A percentile compares a stretch with the other conserved stretches of the same genome.
These are phyloP conservation scores for Septoria petroselini DNA, from an alignment of 2,329 filamentous ascomycete genomes.

Conservation along the genomic window DNA sequence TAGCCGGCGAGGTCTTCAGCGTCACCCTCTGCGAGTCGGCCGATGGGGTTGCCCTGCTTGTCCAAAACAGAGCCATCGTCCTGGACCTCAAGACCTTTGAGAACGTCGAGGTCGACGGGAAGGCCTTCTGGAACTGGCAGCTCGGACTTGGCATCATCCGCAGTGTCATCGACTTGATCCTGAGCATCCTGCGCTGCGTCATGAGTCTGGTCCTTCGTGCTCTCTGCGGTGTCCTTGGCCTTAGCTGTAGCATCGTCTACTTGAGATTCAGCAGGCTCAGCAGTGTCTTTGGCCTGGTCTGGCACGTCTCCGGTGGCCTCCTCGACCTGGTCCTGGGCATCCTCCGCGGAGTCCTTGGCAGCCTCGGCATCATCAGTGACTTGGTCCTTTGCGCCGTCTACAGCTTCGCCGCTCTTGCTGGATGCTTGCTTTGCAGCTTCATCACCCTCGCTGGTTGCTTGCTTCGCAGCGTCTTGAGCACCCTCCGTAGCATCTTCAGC, in stretches of 20 bases:
- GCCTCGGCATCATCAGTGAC: conserved; percentile 20
- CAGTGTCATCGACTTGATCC: conserved; percentile 36
- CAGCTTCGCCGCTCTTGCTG: conserved; percentile 10
- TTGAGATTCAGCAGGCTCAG: conserved; percentile 27
- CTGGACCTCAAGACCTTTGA: conserved; percentile 53
- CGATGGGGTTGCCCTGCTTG: conserved; percentile 49
- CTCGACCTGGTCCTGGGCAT: conserved; percentile 31
- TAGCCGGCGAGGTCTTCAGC: conserved; percentile 53
- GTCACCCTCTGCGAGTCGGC: conserved; percentile 52
- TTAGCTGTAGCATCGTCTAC: conserved; percentile 32
- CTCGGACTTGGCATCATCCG: conserved; percentile 32
- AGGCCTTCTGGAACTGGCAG: conserved; percentile 40
- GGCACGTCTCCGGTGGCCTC: conserved; percentile 30
- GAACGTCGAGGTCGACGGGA: conserved; percentile 46
- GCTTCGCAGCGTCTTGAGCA: neutral
- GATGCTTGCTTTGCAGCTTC: conserved; percentile 15
- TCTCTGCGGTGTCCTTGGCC: conserved; percentile 26
- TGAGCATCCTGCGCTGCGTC: conserved; percentile 32
- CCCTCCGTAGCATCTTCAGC: conserved; percentile 33
- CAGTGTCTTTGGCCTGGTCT: conserved; percentile 27
- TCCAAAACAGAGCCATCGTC: conserved; percentile 55
- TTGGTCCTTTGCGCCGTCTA: conserved; percentile 24
- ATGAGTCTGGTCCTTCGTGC: conserved; percentile 26
- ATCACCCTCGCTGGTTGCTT: conserved; percentile 12
- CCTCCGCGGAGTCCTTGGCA: conserved; percentile 20